Base-by-base conservation (phyloP, 352 stramenopile genomes). In the Globisporangium recalcitrans region DNA sequence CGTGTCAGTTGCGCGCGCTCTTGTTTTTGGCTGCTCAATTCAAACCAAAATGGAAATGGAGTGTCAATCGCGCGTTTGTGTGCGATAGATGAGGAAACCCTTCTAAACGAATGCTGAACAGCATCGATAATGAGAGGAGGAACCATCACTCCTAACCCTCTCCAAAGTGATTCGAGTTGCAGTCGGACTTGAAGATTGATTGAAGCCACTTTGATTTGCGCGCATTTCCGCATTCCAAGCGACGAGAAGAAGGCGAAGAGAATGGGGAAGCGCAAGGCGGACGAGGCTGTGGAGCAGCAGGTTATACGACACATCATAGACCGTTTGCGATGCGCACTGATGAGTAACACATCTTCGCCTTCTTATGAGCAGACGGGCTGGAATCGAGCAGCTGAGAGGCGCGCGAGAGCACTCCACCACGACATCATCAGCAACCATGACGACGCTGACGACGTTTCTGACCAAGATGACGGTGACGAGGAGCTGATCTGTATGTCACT, bases 401-500 rank as follows among this genome's bases (percentile, higher is more conserved):
- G 55, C 6, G 26, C 6, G 16, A 49, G 26, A 16, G 27, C 44
- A 26, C 29, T 55, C 5, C 27, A 60, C n/a, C 49, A 26, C 47
- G 8, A 56, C 14, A 65, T 31, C 26, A 9, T 38, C 16, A 14
- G 42, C 10, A 24, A 31, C 24, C 38, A 27, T 8, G 40, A 53
- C 11, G 52, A 27, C 34, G 31, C 42, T 8, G 24, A 49, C 32
- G 53, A 52, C 3, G 36, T 29, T 10, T 48, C 47, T 0, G 62
- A 78, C 4, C 47, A 55, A 16, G 68, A 61, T 29, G 70, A 70
- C 52, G 64, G 66, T 31, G 82, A 88, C 16, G 75, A 86, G 55
- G 72, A 83, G 55, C 32, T 87, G 10, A 64, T 90, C 27, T 90
- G 82, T 64, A 87, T 91, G 78, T 75, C 85, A 1, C 42, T 93